Base-by-base conservation (phyloP, 1,284 basidiomycete genomes). In the Rhodotorula sp. region DNA sequence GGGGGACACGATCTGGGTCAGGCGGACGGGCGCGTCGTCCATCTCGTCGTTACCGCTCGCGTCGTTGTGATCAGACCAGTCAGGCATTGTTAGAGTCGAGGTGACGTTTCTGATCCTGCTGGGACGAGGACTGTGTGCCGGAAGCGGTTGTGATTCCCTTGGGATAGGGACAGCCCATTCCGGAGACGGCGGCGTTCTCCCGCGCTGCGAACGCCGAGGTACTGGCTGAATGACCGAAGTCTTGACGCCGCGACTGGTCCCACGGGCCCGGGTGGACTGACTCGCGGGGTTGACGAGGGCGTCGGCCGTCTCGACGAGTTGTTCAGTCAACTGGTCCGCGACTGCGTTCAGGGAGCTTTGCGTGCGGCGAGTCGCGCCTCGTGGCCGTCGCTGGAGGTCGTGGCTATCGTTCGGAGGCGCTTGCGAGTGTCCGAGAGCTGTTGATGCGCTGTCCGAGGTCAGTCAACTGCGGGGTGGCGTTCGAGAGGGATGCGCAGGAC, bases 221-320 rank as follows among this genome's bases (percentile, higher is more conserved):
- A 42, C 37, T 12, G 37, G 37, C 37, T 42, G 37, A 17, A 54
- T 54, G 29, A 29, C 6, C 26, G 18, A 12, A 6, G 29, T 29
- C n/a, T 26, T 54, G n/a, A 26, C 53, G 26, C 53, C 53, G 53
- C 26, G 53, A 26, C 53, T 54, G 2, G 26, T 17, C 14, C 37
- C 37, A 12, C 37, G 37, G 37, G 37, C 14, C 26, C 53, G 29
- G 6, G 53, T 18, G 8, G n/a, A 7, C 17, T n/a, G 29, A 15
- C 8, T 5, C 5, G 26, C n/a, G 26, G 26, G n/a, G 17, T n/a
- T 15, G 53, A 17, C 29, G 53, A 54, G 26, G 6, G 53, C 53
- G 53, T 54, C 26, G 53, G 53, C 53, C 24, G 53, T 54, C 53
- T 54, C 53, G 53, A 29, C 53, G 53, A 54, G 53, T 29, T 54